These are phyloP conservation scores for Leptodermis oblonga DNA, from an alignment of 257 asterid species.

Conservation along the genomic window DNA sequence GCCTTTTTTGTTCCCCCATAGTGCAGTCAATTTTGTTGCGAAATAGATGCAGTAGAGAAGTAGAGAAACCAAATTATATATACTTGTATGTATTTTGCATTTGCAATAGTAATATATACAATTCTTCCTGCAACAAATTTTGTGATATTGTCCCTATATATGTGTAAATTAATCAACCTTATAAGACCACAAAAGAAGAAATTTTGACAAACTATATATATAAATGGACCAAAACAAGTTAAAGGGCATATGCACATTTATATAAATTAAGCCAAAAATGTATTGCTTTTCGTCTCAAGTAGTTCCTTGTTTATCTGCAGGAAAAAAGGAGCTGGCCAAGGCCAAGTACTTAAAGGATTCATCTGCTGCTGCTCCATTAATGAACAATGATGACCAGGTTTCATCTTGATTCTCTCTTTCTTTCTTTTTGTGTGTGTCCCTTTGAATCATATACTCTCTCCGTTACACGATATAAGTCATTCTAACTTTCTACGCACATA, in stretches of 20 bases:
- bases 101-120: constrained; percentile 18
- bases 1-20: neutral
- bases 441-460: too few relatives aligned
- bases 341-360: neutral
- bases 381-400: constrained; percentile 16
- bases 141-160: neutral
- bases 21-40: neutral
- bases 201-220: neutral
- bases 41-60: constrained; percentile 12
- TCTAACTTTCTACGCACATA: too few relatives aligned
- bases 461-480: too few relatives aligned
- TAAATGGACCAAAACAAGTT: neutral
- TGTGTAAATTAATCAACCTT: neutral
- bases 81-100: constrained; percentile 32
- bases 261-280: neutral
- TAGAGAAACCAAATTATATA: neutral
- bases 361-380: neutral
- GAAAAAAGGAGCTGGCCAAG: neutral
- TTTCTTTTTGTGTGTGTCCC: neutral
- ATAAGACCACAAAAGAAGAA: neutral
- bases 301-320: constrained; percentile 21
- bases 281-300: neutral
- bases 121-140: constrained; percentile 11
- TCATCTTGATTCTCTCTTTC: neutral
- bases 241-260: neutral